These are phyloP conservation scores for Coffea canephora DNA, from an alignment of 257 asterid species.

Conservation along the genomic window DNA sequence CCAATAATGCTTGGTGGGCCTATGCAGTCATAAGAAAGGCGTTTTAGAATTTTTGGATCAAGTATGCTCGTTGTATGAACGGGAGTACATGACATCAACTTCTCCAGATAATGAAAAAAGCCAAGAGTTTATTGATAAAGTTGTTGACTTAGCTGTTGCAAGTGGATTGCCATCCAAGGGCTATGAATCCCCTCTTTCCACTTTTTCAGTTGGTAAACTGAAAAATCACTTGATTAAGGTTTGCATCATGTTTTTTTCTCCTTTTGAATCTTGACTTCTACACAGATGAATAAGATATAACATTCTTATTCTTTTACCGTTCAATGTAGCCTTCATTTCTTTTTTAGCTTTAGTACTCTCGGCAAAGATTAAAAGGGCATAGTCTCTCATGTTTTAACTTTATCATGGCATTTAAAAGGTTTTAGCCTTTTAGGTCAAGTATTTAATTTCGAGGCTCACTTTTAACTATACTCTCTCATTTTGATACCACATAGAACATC, in stretches of 20 bases:
- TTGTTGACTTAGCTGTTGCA: constrained; percentile 72
- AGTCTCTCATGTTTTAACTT: not conserved
- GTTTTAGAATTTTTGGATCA: constrained; percentile 75
- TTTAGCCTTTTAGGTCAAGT: not conserved
- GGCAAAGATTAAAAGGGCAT: not conserved
- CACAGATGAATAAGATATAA: not conserved
- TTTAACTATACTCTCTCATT: not conserved
- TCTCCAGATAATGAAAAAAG: constrained; percentile 49
- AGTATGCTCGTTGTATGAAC: constrained; percentile 72
- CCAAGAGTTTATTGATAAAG: constrained; percentile 56
- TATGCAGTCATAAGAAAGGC: constrained; percentile 81
- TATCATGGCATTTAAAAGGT: not conserved
- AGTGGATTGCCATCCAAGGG: constrained; percentile 69
- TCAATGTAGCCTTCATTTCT: not conserved
- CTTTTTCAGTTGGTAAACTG: constrained; percentile 49
- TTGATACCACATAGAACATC: not conserved
- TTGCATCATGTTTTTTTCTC: constrained; percentile 4
- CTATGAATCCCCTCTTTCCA: constrained; percentile 60
- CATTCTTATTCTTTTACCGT: not conserved
- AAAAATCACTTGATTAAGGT: constrained; percentile 68
- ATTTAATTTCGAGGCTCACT: not conserved
- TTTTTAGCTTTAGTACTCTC: no score
- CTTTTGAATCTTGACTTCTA: not conserved
- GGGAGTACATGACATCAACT: constrained; percentile 42
- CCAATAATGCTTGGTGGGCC: constrained; percentile 1